These are phyloP conservation scores for Massospora cicadina DNA, from an alignment of 371 early-diverging fungal species.

Conservation along the genomic window DNA sequence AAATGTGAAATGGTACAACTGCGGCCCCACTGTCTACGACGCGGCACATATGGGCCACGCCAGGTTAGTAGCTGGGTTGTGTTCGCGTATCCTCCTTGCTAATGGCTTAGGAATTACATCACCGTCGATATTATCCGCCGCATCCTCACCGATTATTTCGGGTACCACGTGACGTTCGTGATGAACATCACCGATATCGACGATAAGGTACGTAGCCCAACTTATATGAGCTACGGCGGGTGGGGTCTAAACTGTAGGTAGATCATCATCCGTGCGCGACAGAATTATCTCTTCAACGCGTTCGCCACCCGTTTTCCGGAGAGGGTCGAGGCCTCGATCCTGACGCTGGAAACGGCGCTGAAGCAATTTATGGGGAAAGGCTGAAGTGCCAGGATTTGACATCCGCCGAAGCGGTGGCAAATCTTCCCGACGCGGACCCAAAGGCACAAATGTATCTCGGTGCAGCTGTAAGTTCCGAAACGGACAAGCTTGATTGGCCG, in stretches of 20 bases:
- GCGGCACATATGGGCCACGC: slow-evolving; percentile 98
- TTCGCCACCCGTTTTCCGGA: slow-evolving; percentile 17
- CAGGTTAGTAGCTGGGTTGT: slow-evolving; percentile 18
- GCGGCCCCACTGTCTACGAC: slow-evolving; percentile 99
- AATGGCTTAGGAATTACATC: slow-evolving; percentile 63
- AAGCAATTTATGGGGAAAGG: slow-evolving; percentile 33
- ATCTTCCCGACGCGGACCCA: not conserved
- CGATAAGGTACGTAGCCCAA: slow-evolving; percentile 59
- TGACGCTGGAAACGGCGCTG: slow-evolving; percentile 34
- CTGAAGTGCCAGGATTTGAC: slow-evolving; percentile 15
- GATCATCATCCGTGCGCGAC: slow-evolving; percentile 87
- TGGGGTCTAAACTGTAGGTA: slow-evolving; percentile 13
- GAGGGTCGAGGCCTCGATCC: slow-evolving; percentile 15
- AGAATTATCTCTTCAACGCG: slow-evolving; percentile 57
- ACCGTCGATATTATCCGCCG: slow-evolving; percentile 92
- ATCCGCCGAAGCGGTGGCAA: not conserved
- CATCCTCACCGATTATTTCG: slow-evolving; percentile 90
- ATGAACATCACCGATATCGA: slow-evolving; percentile 99
- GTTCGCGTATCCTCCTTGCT: slow-evolving; percentile 5
- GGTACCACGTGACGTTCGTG: slow-evolving; percentile 87
- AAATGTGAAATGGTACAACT: slow-evolving; percentile 87
- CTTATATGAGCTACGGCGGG: not conserved
- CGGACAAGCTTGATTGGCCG: not conserved
- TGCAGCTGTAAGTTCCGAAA: slow-evolving; percentile 1
- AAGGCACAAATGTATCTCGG: slow-evolving; percentile 1